Base-by-base conservation (phyloP, 192 early-diverging fungal species). In the Podila clonocystis region DNA sequence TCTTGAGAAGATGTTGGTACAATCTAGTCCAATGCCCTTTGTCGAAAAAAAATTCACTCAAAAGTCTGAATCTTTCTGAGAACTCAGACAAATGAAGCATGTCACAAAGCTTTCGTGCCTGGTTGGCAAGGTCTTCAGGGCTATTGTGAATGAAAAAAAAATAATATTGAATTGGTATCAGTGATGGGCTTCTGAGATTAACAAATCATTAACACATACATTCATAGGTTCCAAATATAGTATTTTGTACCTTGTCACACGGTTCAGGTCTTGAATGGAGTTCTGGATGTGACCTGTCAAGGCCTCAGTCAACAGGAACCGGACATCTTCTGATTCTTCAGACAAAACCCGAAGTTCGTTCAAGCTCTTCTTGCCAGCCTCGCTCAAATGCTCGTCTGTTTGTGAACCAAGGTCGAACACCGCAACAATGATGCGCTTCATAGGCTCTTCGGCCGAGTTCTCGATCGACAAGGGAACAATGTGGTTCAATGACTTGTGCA, bases 71-170 rank as follows among this genome's bases (percentile, higher is more conserved):
- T 22, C 77, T 41, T 0, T 80, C 77, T 1, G 70, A 36, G 4
- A 64, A n/a, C 13, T 80, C 77, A 0, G 70, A 31, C 70, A 80
- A 28, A 9, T 69, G 34, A 15, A 80, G 62, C 20, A 80, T n/a
- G 38, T 80, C 77, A 3, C 65, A 65, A 38, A 87, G 45, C 26
- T 82, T 85, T 1, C 69, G 65, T 8, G 73, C 82, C 7, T 85
- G 82, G 30, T 72, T 64, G 11, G 78, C 85, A 50, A 85, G 85
- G 22, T 87, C 86, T 34, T 78, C 72, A 30, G 88, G 86, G 65
- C 88, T 89, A 65, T 62, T 6, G 49, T 58, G 36, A 34, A 31
- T n/a, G n/a, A 73, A 59, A 17, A 17, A 7, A 8, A 26, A 13
- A 24, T 2, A 45, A 17, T 15, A 50, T 50, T 52, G 36, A 50